Conservation (phyloP, 257 asterid genomes). For the Gentiana dahurica region DNA sequence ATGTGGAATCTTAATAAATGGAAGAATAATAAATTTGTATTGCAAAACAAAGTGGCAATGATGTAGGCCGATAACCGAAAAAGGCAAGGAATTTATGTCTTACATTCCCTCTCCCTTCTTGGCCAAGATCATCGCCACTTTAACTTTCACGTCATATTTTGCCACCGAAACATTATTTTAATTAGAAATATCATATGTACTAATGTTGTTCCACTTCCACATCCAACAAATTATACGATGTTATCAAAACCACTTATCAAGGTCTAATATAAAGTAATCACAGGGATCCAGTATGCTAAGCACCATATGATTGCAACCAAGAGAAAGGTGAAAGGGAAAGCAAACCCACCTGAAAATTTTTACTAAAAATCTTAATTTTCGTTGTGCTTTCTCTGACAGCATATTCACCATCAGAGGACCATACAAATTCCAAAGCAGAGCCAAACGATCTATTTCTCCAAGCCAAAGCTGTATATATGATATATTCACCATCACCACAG, state of each 20-base stretch:
- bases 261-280: neutral
- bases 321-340: neutral
- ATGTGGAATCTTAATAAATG: neutral
- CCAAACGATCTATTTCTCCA: conserved; percentile 50
- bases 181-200: too few relatives aligned
- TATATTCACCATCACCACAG: conserved; percentile 95
- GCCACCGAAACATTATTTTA: too few relatives aligned
- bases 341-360: conserved; percentile 54
- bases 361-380: conserved; percentile 71
- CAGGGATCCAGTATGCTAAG: neutral
- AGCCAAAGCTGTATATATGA: conserved; percentile 78
- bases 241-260: neutral
- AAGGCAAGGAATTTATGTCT: too few relatives aligned
- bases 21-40: neutral
- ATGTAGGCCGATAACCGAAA: too few relatives aligned
- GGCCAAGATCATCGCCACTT: too few relatives aligned
- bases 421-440: conserved; percentile 86
- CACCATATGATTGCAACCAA: neutral
- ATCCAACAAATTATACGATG: too few relatives aligned
- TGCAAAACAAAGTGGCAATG: too few relatives aligned
- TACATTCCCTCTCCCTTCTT: too few relatives aligned
- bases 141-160: too few relatives aligned
- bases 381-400: conserved; percentile 98
- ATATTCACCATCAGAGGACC: conserved; percentile 97
- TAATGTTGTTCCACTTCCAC: neutral